Conservation (phyloP, 129 eudicot genomes). For the Centrapalus pauciflorus region DNA sequence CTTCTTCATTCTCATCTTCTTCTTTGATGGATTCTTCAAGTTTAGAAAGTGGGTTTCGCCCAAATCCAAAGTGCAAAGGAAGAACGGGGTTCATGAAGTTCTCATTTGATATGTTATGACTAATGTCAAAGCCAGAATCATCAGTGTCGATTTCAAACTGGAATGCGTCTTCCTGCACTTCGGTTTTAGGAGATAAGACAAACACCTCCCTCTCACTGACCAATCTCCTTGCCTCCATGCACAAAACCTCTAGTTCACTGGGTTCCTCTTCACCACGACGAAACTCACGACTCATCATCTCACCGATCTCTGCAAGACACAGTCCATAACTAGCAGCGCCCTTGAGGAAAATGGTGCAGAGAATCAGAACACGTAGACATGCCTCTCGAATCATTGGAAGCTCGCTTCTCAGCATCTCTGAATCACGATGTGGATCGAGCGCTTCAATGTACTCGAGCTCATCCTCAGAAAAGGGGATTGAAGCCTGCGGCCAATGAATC, state of each 20-base stretch:
- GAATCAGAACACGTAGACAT: too few species aligned
- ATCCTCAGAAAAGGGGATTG: constrained; percentile 72
- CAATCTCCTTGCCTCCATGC: constrained; percentile 80
- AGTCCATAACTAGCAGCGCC: constrained; percentile 65
- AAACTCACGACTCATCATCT: constrained; percentile 72
- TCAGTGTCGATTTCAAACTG: constrained; percentile 60
- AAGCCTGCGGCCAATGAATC: constrained; percentile 90
- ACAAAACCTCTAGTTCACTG: constrained; percentile 69
- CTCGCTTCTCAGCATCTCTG: too few species aligned
- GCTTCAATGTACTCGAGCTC: constrained; percentile 62
- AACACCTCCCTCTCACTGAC: background rate
- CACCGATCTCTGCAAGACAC: constrained; percentile 76
- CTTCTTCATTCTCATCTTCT: constrained; percentile 17
- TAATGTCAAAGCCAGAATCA: constrained; percentile 30
- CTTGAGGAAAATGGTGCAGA: constrained; percentile 65
- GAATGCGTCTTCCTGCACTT: constrained; percentile 35
- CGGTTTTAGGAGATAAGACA: constrained; percentile 34
- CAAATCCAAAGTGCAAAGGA: constrained; percentile 36
- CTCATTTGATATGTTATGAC: constrained; percentile 22
- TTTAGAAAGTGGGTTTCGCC: constrained; percentile 44
- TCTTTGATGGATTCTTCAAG: constrained; percentile 49
- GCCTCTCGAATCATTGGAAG: too few species aligned
- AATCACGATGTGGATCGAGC: too few species aligned
- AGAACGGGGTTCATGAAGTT: too few species aligned
- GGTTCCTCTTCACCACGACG: constrained; percentile 75